Conservation (phyloP, 164 flowering plant genomes). For the Pachysandra terminalis region DNA sequence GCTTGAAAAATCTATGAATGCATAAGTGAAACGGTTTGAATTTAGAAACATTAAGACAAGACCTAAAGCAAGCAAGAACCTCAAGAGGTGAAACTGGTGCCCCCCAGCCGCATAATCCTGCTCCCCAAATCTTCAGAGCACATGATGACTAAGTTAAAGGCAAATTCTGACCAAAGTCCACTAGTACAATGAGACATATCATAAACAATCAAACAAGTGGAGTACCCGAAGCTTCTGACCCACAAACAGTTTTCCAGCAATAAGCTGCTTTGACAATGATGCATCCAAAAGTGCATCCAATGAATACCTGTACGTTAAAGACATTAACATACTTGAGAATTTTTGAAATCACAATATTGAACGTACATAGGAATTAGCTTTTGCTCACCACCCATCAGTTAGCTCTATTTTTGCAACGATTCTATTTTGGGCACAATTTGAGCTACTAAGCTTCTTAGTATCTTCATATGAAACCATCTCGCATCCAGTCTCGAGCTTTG, state of each 20-base stretch:
- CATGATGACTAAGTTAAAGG: conserved; percentile 6
- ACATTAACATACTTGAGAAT: conserved; percentile 9
- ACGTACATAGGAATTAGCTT: conserved; percentile 3
- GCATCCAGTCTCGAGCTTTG: conserved; percentile 5
- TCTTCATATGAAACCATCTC: conserved; percentile 15
- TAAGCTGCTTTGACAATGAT: conserved; percentile 56
- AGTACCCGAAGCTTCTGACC: conserved; percentile 96
- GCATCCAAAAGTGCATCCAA: conserved; percentile 69
- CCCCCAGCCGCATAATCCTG: conserved; percentile 78
- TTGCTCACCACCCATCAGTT: conserved; percentile 95
- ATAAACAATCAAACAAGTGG: conserved; percentile 6
- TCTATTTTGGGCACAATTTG: conserved; percentile 18
- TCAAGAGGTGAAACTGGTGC: conserved; percentile 86
- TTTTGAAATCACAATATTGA: not conserved
- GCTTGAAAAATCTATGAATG: conserved; percentile 8
- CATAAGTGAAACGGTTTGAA: not conserved
- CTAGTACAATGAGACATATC: conserved; percentile 1
- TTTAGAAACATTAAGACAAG: conserved; percentile 7
- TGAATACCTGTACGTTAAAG: conserved; percentile 63
- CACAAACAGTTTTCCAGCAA: conserved; percentile 63
- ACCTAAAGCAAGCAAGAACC: conserved; percentile 40
- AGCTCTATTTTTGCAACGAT: conserved; percentile 52
- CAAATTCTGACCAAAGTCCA: conserved; percentile 8
- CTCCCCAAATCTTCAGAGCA: conserved; percentile 85
- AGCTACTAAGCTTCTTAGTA: conserved; percentile 11